A percentile compares a stretch with the other conserved stretches of the same genome.
These are phyloP conservation scores for Nemania serpens DNA, from an alignment of 2,329 filamentous ascomycete species.

Conservation along the genomic window DNA sequence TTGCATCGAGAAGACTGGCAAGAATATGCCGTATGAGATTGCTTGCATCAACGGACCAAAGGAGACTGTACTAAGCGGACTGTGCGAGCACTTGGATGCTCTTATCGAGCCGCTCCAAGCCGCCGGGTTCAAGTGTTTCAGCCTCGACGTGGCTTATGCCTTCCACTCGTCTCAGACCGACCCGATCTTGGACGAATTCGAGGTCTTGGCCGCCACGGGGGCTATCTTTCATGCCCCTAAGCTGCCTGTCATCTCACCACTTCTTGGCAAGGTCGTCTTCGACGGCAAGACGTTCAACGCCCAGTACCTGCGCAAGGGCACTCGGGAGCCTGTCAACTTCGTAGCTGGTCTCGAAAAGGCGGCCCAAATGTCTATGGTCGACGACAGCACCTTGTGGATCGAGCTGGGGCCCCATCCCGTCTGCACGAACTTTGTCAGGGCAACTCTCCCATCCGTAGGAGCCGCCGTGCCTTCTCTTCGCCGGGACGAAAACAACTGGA, in stretches of 20 bases:
- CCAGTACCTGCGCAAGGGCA: conserved; percentile 64
- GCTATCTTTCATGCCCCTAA: conserved; percentile 59
- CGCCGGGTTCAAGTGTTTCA: conserved; percentile 39
- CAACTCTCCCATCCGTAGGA: conserved; percentile 47
- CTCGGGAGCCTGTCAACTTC: conserved; percentile 71
- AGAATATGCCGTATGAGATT: conserved; percentile 38
- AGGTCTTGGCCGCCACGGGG: conserved; percentile 46
- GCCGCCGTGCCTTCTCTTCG: conserved; percentile 57
- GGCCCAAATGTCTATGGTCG: conserved; percentile 52
- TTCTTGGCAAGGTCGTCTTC: conserved; percentile 59
- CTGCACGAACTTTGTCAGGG: conserved; percentile 64
- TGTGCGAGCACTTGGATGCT: conserved; percentile 27
- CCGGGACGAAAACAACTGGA: conserved; percentile 60
- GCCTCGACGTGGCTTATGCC: conserved; percentile 52
- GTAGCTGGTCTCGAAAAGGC: conserved; percentile 58
- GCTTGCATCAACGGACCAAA: conserved; percentile 69
- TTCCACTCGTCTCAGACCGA: conserved; percentile 67
- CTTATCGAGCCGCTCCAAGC: background rate
- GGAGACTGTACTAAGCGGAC: conserved; percentile 64
- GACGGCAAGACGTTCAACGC: conserved; percentile 58
- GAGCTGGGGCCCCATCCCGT: conserved; percentile 73
- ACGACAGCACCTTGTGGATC: conserved; percentile 64
- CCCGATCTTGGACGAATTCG: conserved; percentile 61
- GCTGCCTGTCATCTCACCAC: conserved; percentile 68
- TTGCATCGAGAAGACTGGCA: conserved; percentile 25